Evolutionary conservation across 345 rosid genomes (phyloP), one percentile per base, ranked within the genome.

Genomic region (Melastoma malabathricum): DNA sequence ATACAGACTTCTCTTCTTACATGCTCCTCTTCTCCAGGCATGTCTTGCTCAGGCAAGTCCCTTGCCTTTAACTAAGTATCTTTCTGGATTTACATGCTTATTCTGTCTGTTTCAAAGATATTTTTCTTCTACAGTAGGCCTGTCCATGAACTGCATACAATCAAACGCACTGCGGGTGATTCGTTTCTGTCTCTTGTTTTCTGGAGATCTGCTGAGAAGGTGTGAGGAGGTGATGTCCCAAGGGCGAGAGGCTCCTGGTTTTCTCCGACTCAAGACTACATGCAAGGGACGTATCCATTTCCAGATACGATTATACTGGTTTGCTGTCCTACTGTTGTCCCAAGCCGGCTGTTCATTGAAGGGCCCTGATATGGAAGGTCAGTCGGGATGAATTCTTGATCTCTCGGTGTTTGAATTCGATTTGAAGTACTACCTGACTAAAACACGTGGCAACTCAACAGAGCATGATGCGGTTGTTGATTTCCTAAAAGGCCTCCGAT

Each of bases 281-380:
- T 59, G 54, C 53, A 60, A 43, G 52, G 46, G 69, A 68, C 63
- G 46, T 23, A 18, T 49, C 20, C 64, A 54, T 50, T 58, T 58
- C 16, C 68, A 60, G 41, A 43, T 68, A 51, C 19, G 72, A 51
- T 43, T 69, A 47, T 62, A 25, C 58, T 77, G 72, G 48, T 64
- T 83, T 57, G 44, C 72, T 29, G 46, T 65, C 52, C 62, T 83
- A 48, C 53, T 68, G 56, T 62, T 70, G 31, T 20, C 73, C 47
- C 59, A 59, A 46, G 34, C 60, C 65, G 60, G 59, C 55, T 63
- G 47, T 66, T 64, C 94, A 57, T 52, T 84, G 60, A 70, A 57
- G 46, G 70, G 60, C 31, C 80, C 94, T 46, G 86, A 83, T 59
- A 51, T 81, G 18, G 90, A 89, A 80, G 94, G 97, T 85, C 66